Base-by-base conservation (phyloP, 306 rosid genomes). In the Prosopis cineraria region DNA sequence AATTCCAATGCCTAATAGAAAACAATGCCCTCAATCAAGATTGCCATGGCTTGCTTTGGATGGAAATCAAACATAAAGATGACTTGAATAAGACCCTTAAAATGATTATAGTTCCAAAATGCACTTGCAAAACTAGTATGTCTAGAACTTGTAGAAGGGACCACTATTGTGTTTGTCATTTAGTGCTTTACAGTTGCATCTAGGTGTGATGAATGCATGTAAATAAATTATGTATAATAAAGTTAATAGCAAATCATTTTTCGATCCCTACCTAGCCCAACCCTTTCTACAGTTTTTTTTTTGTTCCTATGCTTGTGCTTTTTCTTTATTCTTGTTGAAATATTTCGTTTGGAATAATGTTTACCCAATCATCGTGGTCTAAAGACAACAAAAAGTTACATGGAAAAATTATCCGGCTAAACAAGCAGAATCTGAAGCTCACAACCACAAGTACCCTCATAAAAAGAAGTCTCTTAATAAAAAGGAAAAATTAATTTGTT, bases 1-100 rank as follows among this genome's bases (percentile, higher is more conserved):
- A 41, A 84, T 91, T 73, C 80, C 85, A 0, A 45, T 87, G 70
- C 76, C 90, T 9, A 84, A 71, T 1, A n/a, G 86, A 75, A 87
- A 86, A 78, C 97, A 83, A 85, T 96, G 99, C 72, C 60, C 65
- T 84, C 93, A 84, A 74, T 83, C 88, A 34, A 97, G 99, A 70
- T 88, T 96, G 24, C 96, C 98, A 3, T 93, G 99, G 98, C 85
- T 93, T 82, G 82, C 88, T 0, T 76, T 86, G 11, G 3, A 76
- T 84, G 89, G 39, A 78, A 83, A 55, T 78, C 65, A 72, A 66
- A 40, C 78, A 13, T 83, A 85, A 86, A 56, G 17, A 24, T 47
- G 2, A 36, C 58, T 17, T 67, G 67, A 27, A 69, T 22, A 17
- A 31, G 30, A 50, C 66, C 47, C 43, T 34, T 33, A 7, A 72